Conservation (phyloP, 495 filamentous ascomycete genomes). For the Tuber umbilicatum region DNA sequence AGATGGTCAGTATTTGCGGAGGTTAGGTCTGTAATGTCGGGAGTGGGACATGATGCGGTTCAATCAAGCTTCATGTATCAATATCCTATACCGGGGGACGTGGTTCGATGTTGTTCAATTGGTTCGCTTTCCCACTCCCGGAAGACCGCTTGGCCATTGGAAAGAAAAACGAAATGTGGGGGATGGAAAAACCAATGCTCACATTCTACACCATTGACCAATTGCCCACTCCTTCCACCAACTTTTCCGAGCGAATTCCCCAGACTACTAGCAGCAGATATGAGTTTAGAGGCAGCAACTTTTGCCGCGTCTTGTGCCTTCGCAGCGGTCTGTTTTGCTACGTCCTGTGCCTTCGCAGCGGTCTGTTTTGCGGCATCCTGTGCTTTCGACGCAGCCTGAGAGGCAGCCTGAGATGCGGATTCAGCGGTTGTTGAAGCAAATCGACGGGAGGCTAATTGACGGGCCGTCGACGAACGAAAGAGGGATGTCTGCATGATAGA, state of each 20-base stretch:
- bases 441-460: slow-evolving; percentile 34
- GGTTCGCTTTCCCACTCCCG: background rate
- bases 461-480: slow-evolving; percentile 32
- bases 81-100: background rate
- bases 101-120: background rate
- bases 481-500: slow-evolving; percentile 27
- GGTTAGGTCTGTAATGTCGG: background rate
- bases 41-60: background rate
- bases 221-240: slow-evolving; percentile 74
- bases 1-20: slow-evolving; percentile 38
- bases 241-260: slow-evolving; percentile 58
- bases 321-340: slow-evolving; percentile 52
- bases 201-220: slow-evolving; percentile 82
- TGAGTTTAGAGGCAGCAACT: slow-evolving; percentile 59
- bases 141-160: slow-evolving; percentile 2
- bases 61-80: background rate
- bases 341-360: slow-evolving; percentile 57
- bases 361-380: slow-evolving; percentile 53
- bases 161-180: slow-evolving; percentile 9
- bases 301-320: slow-evolving; percentile 50
- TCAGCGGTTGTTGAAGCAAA: slow-evolving; percentile 56
- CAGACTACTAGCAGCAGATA: slow-evolving; percentile 64
- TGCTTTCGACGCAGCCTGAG: slow-evolving; percentile 53
- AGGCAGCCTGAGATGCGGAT: slow-evolving; percentile 42
- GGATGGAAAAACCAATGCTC: slow-evolving; percentile 45